These are phyloP conservation scores for Xylaria cubensis DNA, from an alignment of 495 filamentous ascomycete genomes.

Conservation along the genomic window DNA sequence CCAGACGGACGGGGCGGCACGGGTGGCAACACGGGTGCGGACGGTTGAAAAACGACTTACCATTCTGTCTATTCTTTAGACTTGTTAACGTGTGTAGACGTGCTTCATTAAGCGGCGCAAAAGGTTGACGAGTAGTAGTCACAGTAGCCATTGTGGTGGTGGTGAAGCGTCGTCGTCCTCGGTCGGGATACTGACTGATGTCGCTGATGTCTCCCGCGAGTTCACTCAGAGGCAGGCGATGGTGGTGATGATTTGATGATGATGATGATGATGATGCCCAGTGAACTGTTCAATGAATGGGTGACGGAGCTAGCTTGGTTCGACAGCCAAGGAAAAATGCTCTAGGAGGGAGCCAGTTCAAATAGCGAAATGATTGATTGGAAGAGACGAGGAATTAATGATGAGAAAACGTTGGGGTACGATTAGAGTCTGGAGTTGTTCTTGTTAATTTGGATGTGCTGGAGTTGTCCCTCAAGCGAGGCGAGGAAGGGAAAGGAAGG, in stretches of 20 bases:
- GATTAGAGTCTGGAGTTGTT: slow-evolving; percentile 29
- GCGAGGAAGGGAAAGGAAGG: slow-evolving; percentile 18
- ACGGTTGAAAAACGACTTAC: slow-evolving; percentile 50
- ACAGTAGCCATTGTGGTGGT: slow-evolving; percentile 49
- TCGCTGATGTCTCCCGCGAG: slow-evolving; percentile 12
- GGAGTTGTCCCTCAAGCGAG: slow-evolving; percentile 12
- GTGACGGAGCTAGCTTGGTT: slow-evolving; percentile 8
- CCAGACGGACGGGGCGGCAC: background rate
- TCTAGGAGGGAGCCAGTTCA: background rate
- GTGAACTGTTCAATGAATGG: slow-evolving; percentile 28
- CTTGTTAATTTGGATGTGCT: slow-evolving; percentile 38
- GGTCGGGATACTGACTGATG: background rate
- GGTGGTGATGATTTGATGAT: too few species aligned
- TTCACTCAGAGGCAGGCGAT: background rate
- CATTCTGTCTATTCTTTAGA: slow-evolving; percentile 68
- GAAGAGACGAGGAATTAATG: slow-evolving; percentile 21
- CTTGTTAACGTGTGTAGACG: slow-evolving; percentile 63
- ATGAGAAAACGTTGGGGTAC: slow-evolving; percentile 26
- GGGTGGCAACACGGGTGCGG: background rate
- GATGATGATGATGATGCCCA: slow-evolving; percentile 10
- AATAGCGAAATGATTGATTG: slow-evolving; percentile 9
- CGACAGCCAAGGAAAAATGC: background rate
- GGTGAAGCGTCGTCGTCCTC: background rate
- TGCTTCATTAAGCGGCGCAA: slow-evolving; percentile 60
- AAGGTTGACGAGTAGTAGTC: slow-evolving; percentile 58